phyloP scores from a whole-genome alignment of 2,329 filamentous ascomycete genomes.

The Alternaria longipes region DNA sequence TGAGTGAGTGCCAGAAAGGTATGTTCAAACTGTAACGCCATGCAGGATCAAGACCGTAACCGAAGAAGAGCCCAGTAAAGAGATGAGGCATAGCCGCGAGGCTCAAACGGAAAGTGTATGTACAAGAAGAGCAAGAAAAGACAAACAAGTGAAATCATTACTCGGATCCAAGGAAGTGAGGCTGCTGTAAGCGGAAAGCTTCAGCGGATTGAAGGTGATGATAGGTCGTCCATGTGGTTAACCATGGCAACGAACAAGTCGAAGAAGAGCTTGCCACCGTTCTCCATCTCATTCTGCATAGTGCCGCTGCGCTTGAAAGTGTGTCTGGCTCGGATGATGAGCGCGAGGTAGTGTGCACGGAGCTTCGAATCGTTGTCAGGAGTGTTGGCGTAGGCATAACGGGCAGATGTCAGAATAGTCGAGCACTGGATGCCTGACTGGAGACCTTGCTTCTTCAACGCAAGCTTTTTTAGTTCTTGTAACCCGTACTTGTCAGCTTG shows the following conservation, averaged over 20 bases:
- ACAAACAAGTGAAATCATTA: not conserved
- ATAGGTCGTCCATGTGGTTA: constrained; percentile 73
- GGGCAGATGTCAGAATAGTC: constrained; percentile 86
- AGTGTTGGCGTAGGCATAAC: constrained; percentile 88
- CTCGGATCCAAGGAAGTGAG: constrained; percentile 26
- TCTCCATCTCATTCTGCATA: constrained; percentile 95
- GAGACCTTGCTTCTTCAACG: constrained; percentile 88
- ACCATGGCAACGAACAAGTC: constrained; percentile 92
- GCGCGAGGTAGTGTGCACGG: constrained; percentile 87
- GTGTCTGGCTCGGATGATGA: constrained; percentile 86
- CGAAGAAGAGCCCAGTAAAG: not conserved
- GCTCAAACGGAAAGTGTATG: constrained; percentile 7
- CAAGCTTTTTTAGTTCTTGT: constrained; percentile 82
- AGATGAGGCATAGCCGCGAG: constrained; percentile 7
- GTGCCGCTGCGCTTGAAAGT: constrained; percentile 95
- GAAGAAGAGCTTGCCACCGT: constrained; percentile 88
- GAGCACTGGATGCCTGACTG: constrained; percentile 84
- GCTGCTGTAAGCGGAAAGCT: constrained; percentile 12
- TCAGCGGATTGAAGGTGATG: constrained; percentile 10
- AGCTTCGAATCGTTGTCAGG: constrained; percentile 91
- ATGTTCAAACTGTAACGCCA: not conserved
- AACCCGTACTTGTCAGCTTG: constrained; percentile 85
- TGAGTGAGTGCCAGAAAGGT: constrained; percentile 3
- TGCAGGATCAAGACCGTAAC: not conserved
- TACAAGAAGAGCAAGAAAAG: constrained; percentile 4